Evolutionary conservation across 768 basidiomycete species (phyloP).

Genomic region (Suillus clintonianus): DNA sequence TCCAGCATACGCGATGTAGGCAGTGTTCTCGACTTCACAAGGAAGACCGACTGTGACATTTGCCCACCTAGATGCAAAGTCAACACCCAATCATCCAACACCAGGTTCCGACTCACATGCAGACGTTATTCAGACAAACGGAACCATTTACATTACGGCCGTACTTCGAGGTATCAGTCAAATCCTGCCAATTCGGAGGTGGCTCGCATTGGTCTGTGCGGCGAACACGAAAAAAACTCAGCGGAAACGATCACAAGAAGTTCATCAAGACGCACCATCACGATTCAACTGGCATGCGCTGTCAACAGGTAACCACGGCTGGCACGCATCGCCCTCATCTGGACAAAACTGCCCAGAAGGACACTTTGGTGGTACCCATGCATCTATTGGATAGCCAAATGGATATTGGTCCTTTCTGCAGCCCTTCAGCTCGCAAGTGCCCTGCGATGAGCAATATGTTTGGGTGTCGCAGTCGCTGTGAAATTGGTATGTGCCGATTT

Average conservation of each 20-base stretch:
- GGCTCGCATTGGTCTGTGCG: slow-evolving; percentile 71
- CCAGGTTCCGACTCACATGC: slow-evolving; percentile 59
- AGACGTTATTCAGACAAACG: slow-evolving; percentile 78
- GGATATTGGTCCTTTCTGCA: slow-evolving; percentile 81
- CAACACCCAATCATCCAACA: neutral
- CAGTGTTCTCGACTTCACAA: slow-evolving; percentile 78
- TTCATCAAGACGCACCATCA: slow-evolving; percentile 56
- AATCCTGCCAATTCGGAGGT: slow-evolving; percentile 64
- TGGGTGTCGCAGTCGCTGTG: slow-evolving; percentile 74
- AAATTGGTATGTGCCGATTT: slow-evolving; percentile 79
- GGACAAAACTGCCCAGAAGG: slow-evolving; percentile 71
- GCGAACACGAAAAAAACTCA: neutral
- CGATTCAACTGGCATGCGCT: slow-evolving; percentile 83
- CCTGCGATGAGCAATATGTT: slow-evolving; percentile 61
- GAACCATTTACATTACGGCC: slow-evolving; percentile 81
- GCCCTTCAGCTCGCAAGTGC: slow-evolving; percentile 59
- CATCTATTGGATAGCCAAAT: slow-evolving; percentile 57
- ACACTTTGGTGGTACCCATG: slow-evolving; percentile 62
- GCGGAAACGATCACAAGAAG: neutral
- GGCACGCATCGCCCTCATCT: slow-evolving; percentile 77
- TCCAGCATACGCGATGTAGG: slow-evolving; percentile 69
- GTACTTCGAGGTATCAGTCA: slow-evolving; percentile 63
- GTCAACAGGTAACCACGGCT: slow-evolving; percentile 56
- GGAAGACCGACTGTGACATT: slow-evolving; percentile 64
- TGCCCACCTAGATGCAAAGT: slow-evolving; percentile 58